Conservation (phyloP, 2,329 filamentous ascomycete species). For the Aplosporella prunicola region DNA sequence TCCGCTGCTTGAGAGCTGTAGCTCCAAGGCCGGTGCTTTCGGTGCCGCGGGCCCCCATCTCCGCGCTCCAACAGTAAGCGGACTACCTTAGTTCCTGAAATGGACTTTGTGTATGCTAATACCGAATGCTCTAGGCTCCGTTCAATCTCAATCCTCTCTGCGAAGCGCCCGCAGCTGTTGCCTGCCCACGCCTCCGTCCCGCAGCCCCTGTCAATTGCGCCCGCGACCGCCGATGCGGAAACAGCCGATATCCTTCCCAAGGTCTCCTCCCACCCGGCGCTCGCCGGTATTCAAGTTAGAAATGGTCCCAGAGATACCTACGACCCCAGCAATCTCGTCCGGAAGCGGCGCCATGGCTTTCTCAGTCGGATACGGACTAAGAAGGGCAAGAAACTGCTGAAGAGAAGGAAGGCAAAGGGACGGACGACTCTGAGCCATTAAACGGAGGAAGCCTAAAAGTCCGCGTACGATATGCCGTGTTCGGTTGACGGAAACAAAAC, state of each 20-base stretch:
- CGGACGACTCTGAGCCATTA: slow-evolving; percentile 21
- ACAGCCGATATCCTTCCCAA: slow-evolving; percentile 25
- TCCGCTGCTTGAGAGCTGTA: slow-evolving; percentile 20
- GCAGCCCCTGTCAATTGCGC: not conserved
- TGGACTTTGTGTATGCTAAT: slow-evolving; percentile 8
- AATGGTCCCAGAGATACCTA: slow-evolving; percentile 46
- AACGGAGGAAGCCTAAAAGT: not conserved
- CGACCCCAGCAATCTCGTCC: slow-evolving; percentile 48
- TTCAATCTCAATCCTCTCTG: slow-evolving; percentile 16
- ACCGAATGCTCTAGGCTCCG: not conserved
- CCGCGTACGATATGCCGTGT: no score
- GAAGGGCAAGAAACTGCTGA: slow-evolving; percentile 45
- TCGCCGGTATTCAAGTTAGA: slow-evolving; percentile 33
- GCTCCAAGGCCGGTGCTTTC: slow-evolving; percentile 11
- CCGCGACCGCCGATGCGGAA: slow-evolving; percentile 8
- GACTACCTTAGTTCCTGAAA: slow-evolving; percentile 16
- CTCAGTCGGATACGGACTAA: slow-evolving; percentile 43
- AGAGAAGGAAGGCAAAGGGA: slow-evolving; percentile 45
- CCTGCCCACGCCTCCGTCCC: slow-evolving; percentile 12
- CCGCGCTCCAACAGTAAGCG: slow-evolving; percentile 17
- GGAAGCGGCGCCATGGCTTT: slow-evolving; percentile 55
- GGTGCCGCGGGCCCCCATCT: slow-evolving; percentile 13
- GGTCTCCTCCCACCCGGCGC: slow-evolving; percentile 27
- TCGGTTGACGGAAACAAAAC: no score
- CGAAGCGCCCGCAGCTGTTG: slow-evolving; percentile 15